Percentiles rank a stretch among this genome's conserved stretches.
Evolutionary conservation across 2,329 filamentous ascomycete genomes (phyloP).

Genomic region (Sarocladiaceae sp.): DNA sequence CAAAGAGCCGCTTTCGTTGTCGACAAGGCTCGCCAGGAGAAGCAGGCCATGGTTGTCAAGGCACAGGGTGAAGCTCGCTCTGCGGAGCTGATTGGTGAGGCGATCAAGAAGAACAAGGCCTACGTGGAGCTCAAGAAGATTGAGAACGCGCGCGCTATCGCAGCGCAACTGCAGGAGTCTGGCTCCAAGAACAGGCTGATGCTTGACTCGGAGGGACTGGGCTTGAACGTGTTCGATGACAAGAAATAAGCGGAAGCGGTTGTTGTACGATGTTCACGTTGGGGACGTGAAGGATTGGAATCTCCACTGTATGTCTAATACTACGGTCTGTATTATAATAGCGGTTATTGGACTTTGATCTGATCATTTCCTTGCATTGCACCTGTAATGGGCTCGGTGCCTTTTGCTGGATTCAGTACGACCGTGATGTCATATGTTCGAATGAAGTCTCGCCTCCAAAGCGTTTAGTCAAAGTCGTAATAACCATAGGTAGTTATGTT

Average conservation of each 20-base stretch:
- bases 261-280: conserved; percentile 1
- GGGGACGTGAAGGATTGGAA: conserved; percentile 15
- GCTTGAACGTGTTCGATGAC: conserved; percentile 74
- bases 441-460: too few species aligned
- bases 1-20: conserved; percentile 96
- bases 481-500: too few species aligned
- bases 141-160: conserved; percentile 89
- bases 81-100: conserved; percentile 95
- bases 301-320: conserved; percentile 35
- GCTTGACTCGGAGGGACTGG: conserved; percentile 85
- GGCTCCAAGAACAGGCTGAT: conserved; percentile 91
- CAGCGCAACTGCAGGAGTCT: conserved; percentile 78
- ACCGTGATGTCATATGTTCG: too few species aligned
- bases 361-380: background rate
- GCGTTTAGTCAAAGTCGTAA: too few species aligned
- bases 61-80: conserved; percentile 98
- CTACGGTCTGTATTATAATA: conserved; percentile 11
- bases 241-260: conserved; percentile 22
- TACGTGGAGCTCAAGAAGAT: conserved; percentile 98
- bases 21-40: conserved; percentile 98
- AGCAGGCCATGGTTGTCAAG: conserved; percentile 97
- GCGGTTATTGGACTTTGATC: conserved; percentile 10
- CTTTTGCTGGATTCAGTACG: too few species aligned
- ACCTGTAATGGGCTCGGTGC: too few species aligned
- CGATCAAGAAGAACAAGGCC: conserved; percentile 98